Percentiles rank a stretch among this genome's conserved stretches.
phyloP scores from a whole-genome alignment of 1,284 basidiomycete genomes.

The Blastosporella zonata region DNA sequence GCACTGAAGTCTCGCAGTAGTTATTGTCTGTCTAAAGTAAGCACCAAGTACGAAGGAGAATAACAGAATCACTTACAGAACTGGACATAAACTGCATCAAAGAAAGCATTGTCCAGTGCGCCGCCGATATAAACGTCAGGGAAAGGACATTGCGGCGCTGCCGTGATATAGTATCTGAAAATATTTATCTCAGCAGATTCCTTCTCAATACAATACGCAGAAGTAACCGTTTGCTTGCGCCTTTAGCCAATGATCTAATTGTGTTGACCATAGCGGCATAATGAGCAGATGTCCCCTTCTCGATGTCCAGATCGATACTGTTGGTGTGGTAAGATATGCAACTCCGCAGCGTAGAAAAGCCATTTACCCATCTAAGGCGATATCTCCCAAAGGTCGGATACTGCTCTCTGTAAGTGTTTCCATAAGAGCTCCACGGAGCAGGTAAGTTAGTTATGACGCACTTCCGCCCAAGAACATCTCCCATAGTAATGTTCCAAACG shows the following conservation, averaged over 20 bases:
- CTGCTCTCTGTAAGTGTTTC: constrained; percentile 22
- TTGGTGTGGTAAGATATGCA: not conserved
- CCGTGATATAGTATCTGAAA: constrained; percentile 55
- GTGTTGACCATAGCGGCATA: constrained; percentile 48
- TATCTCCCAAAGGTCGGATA: constrained; percentile 53
- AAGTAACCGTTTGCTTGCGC: constrained; percentile 40
- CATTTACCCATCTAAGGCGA: constrained; percentile 59
- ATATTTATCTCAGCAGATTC: not conserved
- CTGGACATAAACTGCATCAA: constrained; percentile 62
- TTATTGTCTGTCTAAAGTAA: constrained; percentile 47
- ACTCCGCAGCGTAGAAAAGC: not conserved
- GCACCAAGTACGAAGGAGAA: not conserved
- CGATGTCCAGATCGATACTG: constrained; percentile 63
- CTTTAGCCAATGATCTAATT: constrained; percentile 43
- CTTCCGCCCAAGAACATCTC: constrained; percentile 52
- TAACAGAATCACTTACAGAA: constrained; percentile 24
- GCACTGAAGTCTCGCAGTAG: constrained; percentile 46
- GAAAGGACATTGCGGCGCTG: constrained; percentile 60
- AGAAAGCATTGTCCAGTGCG: constrained; percentile 48
- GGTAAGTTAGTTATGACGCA: constrained; percentile 15
- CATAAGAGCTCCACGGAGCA: not conserved
- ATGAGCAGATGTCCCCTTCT: constrained; percentile 41
- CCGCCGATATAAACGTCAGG: constrained; percentile 54
- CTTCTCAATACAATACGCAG: not conserved
- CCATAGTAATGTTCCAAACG: constrained; percentile 56